These are phyloP conservation scores for Phytopythium sindhum DNA, from an alignment of 352 stramenopile genomes.

Conservation along the genomic window DNA sequence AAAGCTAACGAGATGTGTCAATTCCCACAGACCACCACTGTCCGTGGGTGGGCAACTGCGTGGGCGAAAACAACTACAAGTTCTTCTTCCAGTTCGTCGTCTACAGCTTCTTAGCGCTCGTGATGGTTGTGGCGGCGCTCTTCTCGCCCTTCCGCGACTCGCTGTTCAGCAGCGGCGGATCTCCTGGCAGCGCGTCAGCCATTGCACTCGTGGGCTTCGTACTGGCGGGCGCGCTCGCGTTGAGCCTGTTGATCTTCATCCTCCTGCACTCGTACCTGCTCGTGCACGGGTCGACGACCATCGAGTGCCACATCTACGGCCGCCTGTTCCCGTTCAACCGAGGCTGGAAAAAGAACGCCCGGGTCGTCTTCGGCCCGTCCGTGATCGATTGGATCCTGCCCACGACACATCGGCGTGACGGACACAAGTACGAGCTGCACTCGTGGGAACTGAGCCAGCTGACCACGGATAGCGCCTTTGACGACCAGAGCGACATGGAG, in stretches of 20 bases:
- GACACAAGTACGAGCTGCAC: constrained; percentile 27
- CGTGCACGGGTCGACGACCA: constrained; percentile 62
- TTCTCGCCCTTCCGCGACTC: constrained; percentile 44
- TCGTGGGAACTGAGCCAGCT: constrained; percentile 48
- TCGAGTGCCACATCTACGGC: constrained; percentile 77
- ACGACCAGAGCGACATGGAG: constrained; percentile 43
- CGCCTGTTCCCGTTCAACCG: constrained; percentile 61
- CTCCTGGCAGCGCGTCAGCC: constrained; percentile 25
- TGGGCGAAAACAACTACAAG: constrained; percentile 84
- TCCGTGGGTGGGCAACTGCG: constrained; percentile 92
- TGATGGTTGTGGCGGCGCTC: constrained; percentile 55
- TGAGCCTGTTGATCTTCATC: constrained; percentile 74
- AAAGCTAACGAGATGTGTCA: neutral
- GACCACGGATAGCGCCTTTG: constrained; percentile 37
- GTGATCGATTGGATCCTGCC: constrained; percentile 59
- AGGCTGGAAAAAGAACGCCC: constrained; percentile 58
- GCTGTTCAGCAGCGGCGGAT: constrained; percentile 8
- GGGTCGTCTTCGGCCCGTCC: constrained; percentile 47
- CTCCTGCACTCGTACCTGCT: constrained; percentile 71
- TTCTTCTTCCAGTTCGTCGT: constrained; percentile 86
- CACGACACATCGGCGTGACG: constrained; percentile 17
- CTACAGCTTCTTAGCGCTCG: constrained; percentile 65
- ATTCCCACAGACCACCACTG: constrained; percentile 95
- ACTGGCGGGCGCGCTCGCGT: constrained; percentile 56
- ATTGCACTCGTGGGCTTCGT: constrained; percentile 67